Evolutionary conservation across 306 rosid species (phyloP).

Genomic region (Corylus avellana): DNA sequence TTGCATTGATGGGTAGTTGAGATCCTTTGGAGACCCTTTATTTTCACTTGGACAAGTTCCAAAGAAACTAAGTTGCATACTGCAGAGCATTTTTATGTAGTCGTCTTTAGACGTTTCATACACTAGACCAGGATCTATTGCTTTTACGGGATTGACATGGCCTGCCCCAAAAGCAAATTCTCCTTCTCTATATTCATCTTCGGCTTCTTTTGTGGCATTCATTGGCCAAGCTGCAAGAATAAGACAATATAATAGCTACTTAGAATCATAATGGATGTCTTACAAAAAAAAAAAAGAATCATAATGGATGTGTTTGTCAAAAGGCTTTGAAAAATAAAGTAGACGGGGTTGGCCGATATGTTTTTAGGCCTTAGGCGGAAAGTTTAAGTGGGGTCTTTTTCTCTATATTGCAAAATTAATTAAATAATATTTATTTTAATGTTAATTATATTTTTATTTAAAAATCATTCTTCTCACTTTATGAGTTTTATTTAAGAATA

Average conservation of each 20-base stretch:
- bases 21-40: slow-evolving; percentile 21
- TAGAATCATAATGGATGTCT: not conserved
- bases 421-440: too few species aligned
- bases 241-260: not conserved
- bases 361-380: too few species aligned
- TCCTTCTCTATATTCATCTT: slow-evolving; percentile 1
- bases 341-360: too few species aligned
- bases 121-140: slow-evolving; percentile 33
- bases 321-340: too few species aligned
- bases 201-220: not conserved
- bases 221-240: slow-evolving; percentile 29
- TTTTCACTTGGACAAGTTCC: not conserved
- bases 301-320: not conserved
- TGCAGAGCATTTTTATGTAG: slow-evolving; percentile 29
- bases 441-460: too few species aligned
- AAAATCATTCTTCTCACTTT: too few species aligned
- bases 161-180: slow-evolving; percentile 35
- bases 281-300: too few species aligned
- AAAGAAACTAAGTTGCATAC: not conserved
- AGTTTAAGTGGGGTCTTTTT: too few species aligned
- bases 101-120: slow-evolving; percentile 38
- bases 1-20: slow-evolving; percentile 36
- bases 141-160: slow-evolving; percentile 29
- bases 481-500: too few species aligned
- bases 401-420: too few species aligned